These are phyloP conservation scores for Prunus dulcis DNA, from an alignment of 306 rosid genomes.

Conservation along the genomic window DNA sequence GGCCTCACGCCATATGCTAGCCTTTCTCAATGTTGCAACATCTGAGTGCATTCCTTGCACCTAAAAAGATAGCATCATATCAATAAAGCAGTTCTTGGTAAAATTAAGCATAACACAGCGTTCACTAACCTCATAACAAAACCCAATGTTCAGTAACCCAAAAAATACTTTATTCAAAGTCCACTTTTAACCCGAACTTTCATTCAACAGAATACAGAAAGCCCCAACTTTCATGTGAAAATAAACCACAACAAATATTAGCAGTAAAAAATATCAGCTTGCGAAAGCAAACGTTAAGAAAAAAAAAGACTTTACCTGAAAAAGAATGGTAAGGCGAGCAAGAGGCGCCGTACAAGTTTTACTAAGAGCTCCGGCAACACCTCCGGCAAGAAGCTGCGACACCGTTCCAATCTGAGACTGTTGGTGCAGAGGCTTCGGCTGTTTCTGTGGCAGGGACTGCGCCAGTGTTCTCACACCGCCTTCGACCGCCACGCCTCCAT, in stretches of 20 bases:
- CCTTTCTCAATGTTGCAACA: slow-evolving; percentile 64
- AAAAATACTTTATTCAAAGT: neutral
- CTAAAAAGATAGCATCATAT: slow-evolving; percentile 29
- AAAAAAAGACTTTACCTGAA: slow-evolving; percentile 54
- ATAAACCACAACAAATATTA: neutral
- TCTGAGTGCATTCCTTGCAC: slow-evolving; percentile 98
- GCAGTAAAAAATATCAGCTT: neutral
- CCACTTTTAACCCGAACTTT: neutral
- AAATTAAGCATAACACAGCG: neutral
- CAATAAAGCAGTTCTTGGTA: neutral
- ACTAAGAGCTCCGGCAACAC: slow-evolving; percentile 89
- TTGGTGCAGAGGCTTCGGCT: slow-evolving; percentile 39
- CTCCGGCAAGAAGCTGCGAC: slow-evolving; percentile 92
- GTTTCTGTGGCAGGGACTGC: slow-evolving; percentile 29
- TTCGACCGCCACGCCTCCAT: slow-evolving; percentile 53
- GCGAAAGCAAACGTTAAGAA: neutral
- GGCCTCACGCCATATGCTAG: slow-evolving; percentile 93
- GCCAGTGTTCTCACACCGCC: slow-evolving; percentile 58
- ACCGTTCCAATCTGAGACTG: slow-evolving; percentile 71
- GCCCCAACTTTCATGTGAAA: neutral
- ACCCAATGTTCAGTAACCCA: neutral
- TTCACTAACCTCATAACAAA: neutral
- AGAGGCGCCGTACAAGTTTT: slow-evolving; percentile 99
- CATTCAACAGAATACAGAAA: neutral
- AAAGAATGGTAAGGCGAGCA: slow-evolving; percentile 91